Percentiles rank a stretch among this genome's conserved stretches.
Evolutionary conservation across 192 early-diverging fungal genomes (phyloP).

Genomic region (Rhizophagus prolifer): DNA sequence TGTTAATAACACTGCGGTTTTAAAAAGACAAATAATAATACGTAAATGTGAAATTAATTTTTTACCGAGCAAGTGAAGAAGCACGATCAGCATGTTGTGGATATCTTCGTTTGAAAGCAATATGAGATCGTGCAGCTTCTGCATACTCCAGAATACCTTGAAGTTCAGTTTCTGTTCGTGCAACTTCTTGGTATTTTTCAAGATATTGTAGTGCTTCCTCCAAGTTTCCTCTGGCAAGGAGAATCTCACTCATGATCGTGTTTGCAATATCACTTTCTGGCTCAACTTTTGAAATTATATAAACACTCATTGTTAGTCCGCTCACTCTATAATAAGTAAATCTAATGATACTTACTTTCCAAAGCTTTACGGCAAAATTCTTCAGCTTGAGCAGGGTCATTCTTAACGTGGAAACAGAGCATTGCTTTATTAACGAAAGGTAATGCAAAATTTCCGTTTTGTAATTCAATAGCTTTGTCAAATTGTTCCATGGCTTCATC

Average conservation of each 20-base stretch:
- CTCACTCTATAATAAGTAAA: neutral
- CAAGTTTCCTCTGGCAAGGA: constrained; percentile 83
- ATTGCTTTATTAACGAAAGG: constrained; percentile 98
- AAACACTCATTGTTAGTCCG: neutral
- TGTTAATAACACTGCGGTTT: too few species aligned
- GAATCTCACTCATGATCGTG: constrained; percentile 74
- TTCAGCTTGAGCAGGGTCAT: constrained; percentile 75
- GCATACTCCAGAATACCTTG: constrained; percentile 59
- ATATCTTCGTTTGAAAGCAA: constrained; percentile 15
- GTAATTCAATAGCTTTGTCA: constrained; percentile 84
- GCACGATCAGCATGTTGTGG: constrained; percentile 20
- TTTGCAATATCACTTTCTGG: constrained; percentile 95
- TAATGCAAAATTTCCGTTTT: constrained; percentile 74
- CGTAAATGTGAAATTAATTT: too few species aligned
- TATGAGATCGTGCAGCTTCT: constrained; percentile 25
- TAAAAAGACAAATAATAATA: too few species aligned
- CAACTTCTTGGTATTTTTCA: constrained; percentile 77
- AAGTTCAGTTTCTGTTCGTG: constrained; percentile 88
- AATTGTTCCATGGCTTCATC: constrained; percentile 83
- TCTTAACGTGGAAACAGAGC: constrained; percentile 73
- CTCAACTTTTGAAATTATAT: constrained; percentile 61
- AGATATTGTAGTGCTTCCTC: constrained; percentile 83
- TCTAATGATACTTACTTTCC: constrained; percentile 45
- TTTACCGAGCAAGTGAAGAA: neutral
- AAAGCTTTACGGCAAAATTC: constrained; percentile 75